Base-by-base conservation (phyloP, 192 early-diverging fungal genomes). In the Phlyctochytrium arcticum region DNA sequence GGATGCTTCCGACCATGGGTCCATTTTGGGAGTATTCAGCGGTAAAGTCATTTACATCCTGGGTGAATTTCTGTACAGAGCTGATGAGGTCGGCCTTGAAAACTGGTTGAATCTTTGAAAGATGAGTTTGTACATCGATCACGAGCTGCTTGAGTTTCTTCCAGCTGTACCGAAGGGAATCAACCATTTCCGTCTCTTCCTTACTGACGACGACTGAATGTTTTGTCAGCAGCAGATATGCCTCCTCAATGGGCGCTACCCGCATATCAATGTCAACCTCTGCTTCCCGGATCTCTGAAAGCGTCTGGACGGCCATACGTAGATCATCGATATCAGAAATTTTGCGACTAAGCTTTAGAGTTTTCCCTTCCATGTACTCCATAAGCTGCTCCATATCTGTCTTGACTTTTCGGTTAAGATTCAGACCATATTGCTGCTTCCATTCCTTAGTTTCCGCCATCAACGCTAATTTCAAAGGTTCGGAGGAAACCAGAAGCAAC, bases 201-300 rank as follows among this genome's bases (percentile, higher is more conserved):
- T 80, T 82, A 1, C 83, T 84, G 6, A 86, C 84, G 6, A 70
- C 49, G 26, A 86, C 79, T 51, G 73, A 79, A 65, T 86, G 85
- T 42, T 85, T 85, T 5, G 75, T 71, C n/a, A 86, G 59, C 21
- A 85, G 54, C 21, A 84, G 65, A 57, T 86, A 86, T 7, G 83
- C 80, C 55, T 86, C 85, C 65, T 86, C 85, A 31, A 86, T 86
- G 4, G 85, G 85, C 7, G 71, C 72, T 7, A 86, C 83, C 37
- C 85, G 84, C 83, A 86, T 86, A 62, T 86, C 85, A 54, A 86
- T 83, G 56, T 86, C 85, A 7, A 86, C 83, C 62, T 86, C 85
- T 0, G 83, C 69, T 56, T 86, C 81, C 30, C 85, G 64, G 54
- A 86, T 86, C 58, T 80, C 81, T 30, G 73, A 78, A 29, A 86